A percentile compares a stretch with the other conserved stretches of the same genome.
phyloP scores from a whole-genome alignment of 176 grass and related monocot genomes.

The Pontederia crassipes region DNA sequence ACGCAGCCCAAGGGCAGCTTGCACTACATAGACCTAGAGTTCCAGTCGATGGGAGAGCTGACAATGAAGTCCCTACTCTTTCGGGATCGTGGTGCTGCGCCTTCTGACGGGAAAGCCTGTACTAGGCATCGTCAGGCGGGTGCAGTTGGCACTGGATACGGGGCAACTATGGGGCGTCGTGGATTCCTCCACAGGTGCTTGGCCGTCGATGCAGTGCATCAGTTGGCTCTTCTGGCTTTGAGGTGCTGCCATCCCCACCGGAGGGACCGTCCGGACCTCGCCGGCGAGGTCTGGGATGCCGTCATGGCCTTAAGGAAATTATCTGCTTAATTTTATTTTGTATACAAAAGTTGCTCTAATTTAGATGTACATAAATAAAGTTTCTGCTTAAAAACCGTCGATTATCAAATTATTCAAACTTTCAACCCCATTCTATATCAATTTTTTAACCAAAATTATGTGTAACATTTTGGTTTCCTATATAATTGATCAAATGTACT shows the following conservation, averaged over 20 bases:
- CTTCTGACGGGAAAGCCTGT: slow-evolving; percentile 11
- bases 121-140: background rate
- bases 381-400: too few relatives aligned
- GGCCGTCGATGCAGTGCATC: slow-evolving; percentile 12
- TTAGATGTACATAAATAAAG: too few relatives aligned
- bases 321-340: too few relatives aligned
- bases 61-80: slow-evolving; percentile 12
- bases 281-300: too few relatives aligned
- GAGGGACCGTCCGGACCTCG: too few relatives aligned
- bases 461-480: too few relatives aligned
- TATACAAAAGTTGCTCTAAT: too few relatives aligned
- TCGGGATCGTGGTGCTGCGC: slow-evolving; percentile 5
- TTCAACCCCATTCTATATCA: too few relatives aligned
- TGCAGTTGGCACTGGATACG: slow-evolving; percentile 9
- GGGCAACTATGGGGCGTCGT: background rate
- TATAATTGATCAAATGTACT: too few relatives aligned
- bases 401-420: too few relatives aligned
- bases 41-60: slow-evolving; percentile 7
- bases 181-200: slow-evolving; percentile 13
- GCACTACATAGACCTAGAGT: slow-evolving; percentile 10
- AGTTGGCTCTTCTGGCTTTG: slow-evolving; percentile 11
- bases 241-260: background rate
- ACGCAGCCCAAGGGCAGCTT: slow-evolving; percentile 11
- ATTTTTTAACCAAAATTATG: too few relatives aligned
- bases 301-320: too few relatives aligned